Percentiles rank a stretch among this genome's conserved stretches.
Conservation (phyloP, 2,329 filamentous ascomycete species). For the Atkinsonella texensis region DNA sequence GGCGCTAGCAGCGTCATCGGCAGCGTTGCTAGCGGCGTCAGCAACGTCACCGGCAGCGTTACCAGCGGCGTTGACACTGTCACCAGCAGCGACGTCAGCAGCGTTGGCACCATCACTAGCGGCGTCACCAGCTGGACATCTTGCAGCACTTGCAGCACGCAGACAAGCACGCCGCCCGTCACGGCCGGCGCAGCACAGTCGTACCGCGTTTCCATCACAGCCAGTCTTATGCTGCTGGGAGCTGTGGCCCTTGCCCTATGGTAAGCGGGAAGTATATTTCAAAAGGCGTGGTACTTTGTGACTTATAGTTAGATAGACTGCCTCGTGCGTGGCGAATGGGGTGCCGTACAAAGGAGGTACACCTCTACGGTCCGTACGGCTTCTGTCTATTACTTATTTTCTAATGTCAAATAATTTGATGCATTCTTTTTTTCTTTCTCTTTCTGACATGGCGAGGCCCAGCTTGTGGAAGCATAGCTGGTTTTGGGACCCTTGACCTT, state of each 20-base stretch:
- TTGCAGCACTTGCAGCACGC: slow-evolving; percentile 7
- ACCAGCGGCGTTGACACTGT: no score
- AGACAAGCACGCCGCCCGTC: slow-evolving; percentile 6
- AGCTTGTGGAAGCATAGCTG: background rate
- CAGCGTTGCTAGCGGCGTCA: no score
- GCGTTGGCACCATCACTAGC: background rate
- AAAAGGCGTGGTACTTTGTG: background rate
- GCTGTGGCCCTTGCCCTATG: slow-evolving; percentile 11
- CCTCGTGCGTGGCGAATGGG: background rate
- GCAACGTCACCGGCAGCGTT: no score
- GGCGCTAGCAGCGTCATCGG: no score
- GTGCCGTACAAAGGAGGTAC: background rate
- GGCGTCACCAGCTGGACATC: slow-evolving; percentile 4
- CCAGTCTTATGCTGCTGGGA: slow-evolving; percentile 9
- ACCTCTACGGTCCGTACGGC: background rate
- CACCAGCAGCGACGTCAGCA: background rate
- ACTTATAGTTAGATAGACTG: background rate
- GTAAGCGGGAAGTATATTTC: slow-evolving; percentile 7
- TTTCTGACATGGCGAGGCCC: background rate
- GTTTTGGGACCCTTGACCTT: background rate
- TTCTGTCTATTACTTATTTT: background rate
- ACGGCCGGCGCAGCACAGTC: slow-evolving; percentile 11
- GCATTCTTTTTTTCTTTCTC: background rate
- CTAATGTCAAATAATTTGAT: slow-evolving; percentile 1
- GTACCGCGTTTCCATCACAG: slow-evolving; percentile 7